Conservation (phyloP, 495 filamentous ascomycete genomes). For the Neurospora sp. region DNA sequence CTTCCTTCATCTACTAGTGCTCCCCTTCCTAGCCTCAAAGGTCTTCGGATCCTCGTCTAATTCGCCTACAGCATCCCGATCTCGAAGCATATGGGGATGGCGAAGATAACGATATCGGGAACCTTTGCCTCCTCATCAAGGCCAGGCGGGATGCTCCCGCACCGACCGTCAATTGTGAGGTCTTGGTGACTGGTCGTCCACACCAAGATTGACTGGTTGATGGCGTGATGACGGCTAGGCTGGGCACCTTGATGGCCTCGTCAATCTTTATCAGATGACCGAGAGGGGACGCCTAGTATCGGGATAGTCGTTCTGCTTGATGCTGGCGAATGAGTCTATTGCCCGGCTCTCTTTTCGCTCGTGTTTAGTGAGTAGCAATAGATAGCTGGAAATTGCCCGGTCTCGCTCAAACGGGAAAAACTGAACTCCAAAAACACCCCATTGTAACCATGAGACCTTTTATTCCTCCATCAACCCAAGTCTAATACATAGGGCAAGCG, state of each 20-base stretch:
- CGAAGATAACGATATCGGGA: too few relatives aligned
- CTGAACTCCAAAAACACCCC: not conserved
- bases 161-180: too few relatives aligned
- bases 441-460: not conserved
- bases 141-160: too few relatives aligned
- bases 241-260: not conserved
- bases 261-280: not conserved
- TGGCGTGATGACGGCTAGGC: not conserved
- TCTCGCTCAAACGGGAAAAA: not conserved
- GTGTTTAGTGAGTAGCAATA: not conserved
- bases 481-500: conserved; percentile 37
- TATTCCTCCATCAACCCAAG: not conserved
- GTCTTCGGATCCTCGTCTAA: too few relatives aligned
- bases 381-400: not conserved
- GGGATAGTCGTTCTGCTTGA: not conserved
- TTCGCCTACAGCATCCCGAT: too few relatives aligned
- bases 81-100: too few relatives aligned
- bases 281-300: not conserved
- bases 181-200: too few relatives aligned
- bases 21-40: not conserved
- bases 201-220: too few relatives aligned
- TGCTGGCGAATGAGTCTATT: not conserved
- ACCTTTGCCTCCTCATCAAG: too few relatives aligned
- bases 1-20: not conserved
- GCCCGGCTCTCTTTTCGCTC: not conserved